Base-by-base conservation (phyloP, 176 grass and related monocot genomes). In the Triticum aestivum region DNA sequence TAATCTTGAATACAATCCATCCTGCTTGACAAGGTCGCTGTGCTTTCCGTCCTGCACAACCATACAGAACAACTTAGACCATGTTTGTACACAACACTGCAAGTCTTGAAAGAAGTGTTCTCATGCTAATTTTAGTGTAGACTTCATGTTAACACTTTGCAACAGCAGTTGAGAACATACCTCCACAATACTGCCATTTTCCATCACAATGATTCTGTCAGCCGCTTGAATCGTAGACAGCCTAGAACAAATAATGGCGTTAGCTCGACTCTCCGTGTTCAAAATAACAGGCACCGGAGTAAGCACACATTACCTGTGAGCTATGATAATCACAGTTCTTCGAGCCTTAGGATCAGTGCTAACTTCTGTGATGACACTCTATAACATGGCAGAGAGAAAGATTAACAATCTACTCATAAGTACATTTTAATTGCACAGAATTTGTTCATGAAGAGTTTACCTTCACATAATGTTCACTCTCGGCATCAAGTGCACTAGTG, bases 391-490 rank as follows among this genome's bases (percentile, higher is more conserved):
- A 88, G 45, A 61, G 13, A 58, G 68, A 63, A 39, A 72, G 64
- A 45, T 86, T 21, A 80, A 44, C 63, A 62, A 86, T 13, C n/a
- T 68, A 18, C 51, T 41, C 49, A 59, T 75, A 81, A 2, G 58
- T 47, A 21, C 20, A 89, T 62, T 23, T 45, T 73, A 78, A 66
- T 72, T 21, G 23, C 51, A 69, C 11, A 11, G 1, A 82, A 18
- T 44, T 41, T 37, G 45, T 77, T 76, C 18, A 56, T 1, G 13
- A 81, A 77, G 67, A 83, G 17, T 67, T 75, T 86, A 99, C 94
- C 94, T 99, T 96, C 65, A 99, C 94, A 92, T 93, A 96, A 85
- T 96, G 92, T 87, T 93, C 92, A 67, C 97, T 93, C 81, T 99
- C 97, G 64, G 94, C 97, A 86, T 96, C 94, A 78, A 99, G 97